Evolutionary conservation across 2,329 filamentous ascomycete genomes (phyloP), one percentile per base, ranked within the genome.

Genomic region (Sphaerulina populicola): DNA sequence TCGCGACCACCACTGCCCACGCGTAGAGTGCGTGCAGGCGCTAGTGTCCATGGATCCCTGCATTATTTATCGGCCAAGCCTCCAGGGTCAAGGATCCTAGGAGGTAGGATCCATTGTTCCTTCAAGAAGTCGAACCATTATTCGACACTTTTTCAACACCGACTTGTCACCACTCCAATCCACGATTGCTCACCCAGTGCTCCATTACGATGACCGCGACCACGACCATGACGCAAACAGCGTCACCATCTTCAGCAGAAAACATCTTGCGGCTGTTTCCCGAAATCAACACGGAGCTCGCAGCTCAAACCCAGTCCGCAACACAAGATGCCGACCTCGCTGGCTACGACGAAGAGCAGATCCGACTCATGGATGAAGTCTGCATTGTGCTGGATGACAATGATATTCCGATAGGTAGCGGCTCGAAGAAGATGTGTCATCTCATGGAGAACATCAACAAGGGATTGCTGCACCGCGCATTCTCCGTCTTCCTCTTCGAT

Each of bases 401-500:
- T 64, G 93, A 97, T 69, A 76, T 81, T 63, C 90, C 91, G 29
- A 95, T 98, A 69, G 93, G 93, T 57, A 95, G 88, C 60, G 91
- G 88, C 46, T 95, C 87, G 82, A 97, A 98, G 80, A 98, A 98
- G 76, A 81, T 88, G 50, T 98, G 93, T 79, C 93, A 98, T 70
- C 77, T 98, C 61, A 98, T 98, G 93, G 87, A 87, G 72, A 98
- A 98, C 75, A 98, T 98, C 68, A 81, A 97, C 70, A 87, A 89
- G 70, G 93, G 93, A 33, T 83, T 98, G 54, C 81, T 98, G 51
- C 93, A 98, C 76, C 88, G 93, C 54, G 93, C 93, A 57, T 98
- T 98, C 72, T 97, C 91, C 53, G 88, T 94, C 61, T 98, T 98
- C 75, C 83, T 98, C 61, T 98, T 98, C 77, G 88, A 97, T 73